Conservation (phyloP, 208 protist species). For the Giardia duodenalis region DNA sequence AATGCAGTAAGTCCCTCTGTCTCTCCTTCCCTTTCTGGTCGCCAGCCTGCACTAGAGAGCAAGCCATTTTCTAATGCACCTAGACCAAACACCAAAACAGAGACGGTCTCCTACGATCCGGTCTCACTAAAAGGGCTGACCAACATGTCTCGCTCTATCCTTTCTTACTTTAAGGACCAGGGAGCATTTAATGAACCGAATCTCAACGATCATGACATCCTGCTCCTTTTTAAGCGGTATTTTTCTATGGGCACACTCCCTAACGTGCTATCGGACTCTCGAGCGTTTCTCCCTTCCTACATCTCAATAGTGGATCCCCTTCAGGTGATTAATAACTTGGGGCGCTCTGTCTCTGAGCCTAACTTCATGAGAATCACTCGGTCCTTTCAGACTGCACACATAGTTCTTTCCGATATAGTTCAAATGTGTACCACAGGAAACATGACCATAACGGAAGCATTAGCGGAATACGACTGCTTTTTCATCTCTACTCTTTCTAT, state of each 20-base stretch:
- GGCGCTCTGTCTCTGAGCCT: background rate
- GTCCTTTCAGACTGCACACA: background rate
- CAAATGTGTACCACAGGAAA: background rate
- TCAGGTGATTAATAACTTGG: background rate
- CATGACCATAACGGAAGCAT: background rate
- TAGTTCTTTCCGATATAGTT: background rate
- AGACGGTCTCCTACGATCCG: background rate
- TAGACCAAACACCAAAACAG: too few species aligned
- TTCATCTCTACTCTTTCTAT: background rate
- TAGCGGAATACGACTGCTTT: background rate
- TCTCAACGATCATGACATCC: background rate
- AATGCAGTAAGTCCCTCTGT: too few species aligned
- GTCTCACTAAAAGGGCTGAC: background rate
- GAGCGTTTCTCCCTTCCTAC: background rate
- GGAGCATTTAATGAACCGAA: background rate
- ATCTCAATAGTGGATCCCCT: background rate
- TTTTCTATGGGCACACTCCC: background rate
- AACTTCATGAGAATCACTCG: background rate
- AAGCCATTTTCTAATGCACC: too few species aligned
- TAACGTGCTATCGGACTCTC: background rate
- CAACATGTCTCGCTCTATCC: background rate
- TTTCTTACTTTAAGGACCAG: background rate
- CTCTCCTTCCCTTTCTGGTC: too few species aligned
- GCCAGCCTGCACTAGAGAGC: too few species aligned
- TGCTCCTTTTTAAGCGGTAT: background rate